A percentile compares a stretch with the other conserved stretches of the same genome.
Evolutionary conservation across 2,329 filamentous ascomycete species (phyloP).

Genomic region (Fusarium napiforme): DNA sequence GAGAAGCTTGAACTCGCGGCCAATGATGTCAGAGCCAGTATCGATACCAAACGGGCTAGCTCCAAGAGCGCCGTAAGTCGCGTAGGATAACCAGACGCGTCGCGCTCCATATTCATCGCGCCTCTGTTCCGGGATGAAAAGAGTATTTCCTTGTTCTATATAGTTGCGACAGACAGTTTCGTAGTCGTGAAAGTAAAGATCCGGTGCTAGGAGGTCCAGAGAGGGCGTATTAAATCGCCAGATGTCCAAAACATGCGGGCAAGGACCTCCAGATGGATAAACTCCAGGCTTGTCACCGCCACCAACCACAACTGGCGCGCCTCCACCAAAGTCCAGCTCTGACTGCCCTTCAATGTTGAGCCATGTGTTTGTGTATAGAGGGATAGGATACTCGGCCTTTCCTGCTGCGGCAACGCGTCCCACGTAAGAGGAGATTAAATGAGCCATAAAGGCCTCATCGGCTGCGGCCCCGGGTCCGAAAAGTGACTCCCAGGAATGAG

Average conservation of each 20-base stretch:
- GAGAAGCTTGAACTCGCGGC: slow-evolving; percentile 49
- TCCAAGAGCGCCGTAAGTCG: slow-evolving; percentile 53
- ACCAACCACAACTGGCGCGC: slow-evolving; percentile 49
- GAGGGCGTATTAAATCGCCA: slow-evolving; percentile 54
- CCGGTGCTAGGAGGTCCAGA: slow-evolving; percentile 59
- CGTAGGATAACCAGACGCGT: slow-evolving; percentile 56
- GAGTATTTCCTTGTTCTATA: slow-evolving; percentile 54
- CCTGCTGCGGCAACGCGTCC: slow-evolving; percentile 50
- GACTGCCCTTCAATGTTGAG: slow-evolving; percentile 49
- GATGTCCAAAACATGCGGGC: slow-evolving; percentile 50
- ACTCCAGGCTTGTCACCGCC: slow-evolving; percentile 50
- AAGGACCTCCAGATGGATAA: slow-evolving; percentile 52
- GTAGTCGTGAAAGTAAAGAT: slow-evolving; percentile 62
- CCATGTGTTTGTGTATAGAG: slow-evolving; percentile 52
- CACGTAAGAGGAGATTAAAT: slow-evolving; percentile 49
- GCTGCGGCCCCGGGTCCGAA: slow-evolving; percentile 47
- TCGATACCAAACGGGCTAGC: slow-evolving; percentile 55
- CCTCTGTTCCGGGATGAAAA: slow-evolving; percentile 64
- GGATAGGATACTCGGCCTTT: slow-evolving; percentile 48
- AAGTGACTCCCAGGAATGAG: slow-evolving; percentile 47
- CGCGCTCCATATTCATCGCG: slow-evolving; percentile 58
- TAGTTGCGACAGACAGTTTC: slow-evolving; percentile 56
- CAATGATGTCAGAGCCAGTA: slow-evolving; percentile 46
- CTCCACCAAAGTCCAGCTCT: slow-evolving; percentile 46
- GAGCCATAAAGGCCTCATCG: slow-evolving; percentile 53